Conservation (phyloP, 352 stramenopile genomes). For the Elongisporangium undulatum region DNA sequence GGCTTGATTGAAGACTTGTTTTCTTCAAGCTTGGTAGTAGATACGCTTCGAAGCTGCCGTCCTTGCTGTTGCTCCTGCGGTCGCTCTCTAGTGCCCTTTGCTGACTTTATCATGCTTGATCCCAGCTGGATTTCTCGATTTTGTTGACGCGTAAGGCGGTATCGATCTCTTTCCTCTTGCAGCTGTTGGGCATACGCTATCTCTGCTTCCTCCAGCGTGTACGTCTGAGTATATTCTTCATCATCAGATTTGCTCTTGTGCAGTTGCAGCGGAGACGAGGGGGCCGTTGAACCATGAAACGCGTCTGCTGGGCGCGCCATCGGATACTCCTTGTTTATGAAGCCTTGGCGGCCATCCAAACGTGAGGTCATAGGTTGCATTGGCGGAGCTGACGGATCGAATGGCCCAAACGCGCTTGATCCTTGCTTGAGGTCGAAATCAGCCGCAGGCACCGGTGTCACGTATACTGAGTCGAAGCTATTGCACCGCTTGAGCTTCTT, state of each 20-base stretch:
- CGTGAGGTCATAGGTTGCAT: conserved; percentile 1
- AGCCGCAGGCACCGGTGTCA: conserved; percentile 11
- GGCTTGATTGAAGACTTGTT: not conserved
- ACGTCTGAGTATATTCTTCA: not conserved
- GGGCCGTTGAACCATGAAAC: not conserved
- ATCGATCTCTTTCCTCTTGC: not conserved
- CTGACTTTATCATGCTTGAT: not conserved
- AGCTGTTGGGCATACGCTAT: not conserved
- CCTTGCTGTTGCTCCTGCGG: not conserved
- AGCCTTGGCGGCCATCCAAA: not conserved
- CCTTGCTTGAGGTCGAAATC: not conserved
- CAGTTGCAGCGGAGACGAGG: not conserved
- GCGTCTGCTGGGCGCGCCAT: not conserved
- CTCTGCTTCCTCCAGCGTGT: not conserved
- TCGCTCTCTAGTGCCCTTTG: not conserved
- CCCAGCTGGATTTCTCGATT: not conserved
- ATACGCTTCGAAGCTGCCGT: not conserved
- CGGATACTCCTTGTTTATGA: not conserved
- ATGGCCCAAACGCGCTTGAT: not conserved
- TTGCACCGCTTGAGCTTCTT: conserved; percentile 28
- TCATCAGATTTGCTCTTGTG: not conserved
- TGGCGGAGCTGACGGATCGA: conserved; percentile 35
- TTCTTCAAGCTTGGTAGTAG: not conserved
- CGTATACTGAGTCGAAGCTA: conserved; percentile 47
- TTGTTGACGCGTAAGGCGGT: not conserved